Evolutionary conservation across 2,329 filamentous ascomycete species (phyloP).

Genomic region (Trichophaea hybrida): DNA sequence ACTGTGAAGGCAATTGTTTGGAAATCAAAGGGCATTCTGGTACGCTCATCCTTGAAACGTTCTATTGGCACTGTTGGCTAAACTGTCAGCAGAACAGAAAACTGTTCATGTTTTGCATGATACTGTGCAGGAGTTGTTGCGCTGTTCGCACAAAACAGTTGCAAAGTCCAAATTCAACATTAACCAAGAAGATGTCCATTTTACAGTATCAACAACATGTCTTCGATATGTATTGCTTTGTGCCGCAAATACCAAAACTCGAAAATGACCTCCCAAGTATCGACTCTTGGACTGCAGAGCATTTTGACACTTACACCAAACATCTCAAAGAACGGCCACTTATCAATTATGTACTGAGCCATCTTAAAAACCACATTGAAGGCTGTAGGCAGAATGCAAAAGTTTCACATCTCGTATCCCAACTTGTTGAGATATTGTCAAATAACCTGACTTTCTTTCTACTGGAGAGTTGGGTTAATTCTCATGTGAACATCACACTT

Average conservation of each 20-base stretch:
- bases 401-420: background rate
- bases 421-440: background rate
- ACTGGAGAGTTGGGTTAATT: background rate
- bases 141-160: background rate
- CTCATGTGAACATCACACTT: background rate
- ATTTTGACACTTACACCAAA: background rate
- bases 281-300: background rate
- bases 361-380: background rate
- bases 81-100: background rate
- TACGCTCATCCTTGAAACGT: background rate
- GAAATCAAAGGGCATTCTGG: background rate
- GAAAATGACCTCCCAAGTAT: too few relatives aligned
- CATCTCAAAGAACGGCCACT: background rate
- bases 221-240: background rate
- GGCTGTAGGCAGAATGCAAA: background rate
- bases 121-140: background rate
- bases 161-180: background rate
- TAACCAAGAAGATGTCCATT: background rate
- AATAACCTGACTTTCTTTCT: background rate
- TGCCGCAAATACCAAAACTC: background rate
- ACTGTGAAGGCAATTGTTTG: background rate
- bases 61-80: background rate
- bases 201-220: background rate
- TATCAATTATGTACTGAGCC: background rate
- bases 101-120: constrained; percentile 5